Evolutionary conservation across 139 green algal species (phyloP), one percentile per base, ranked within the genome.

Genomic region (Volvox reticuliferus): DNA sequence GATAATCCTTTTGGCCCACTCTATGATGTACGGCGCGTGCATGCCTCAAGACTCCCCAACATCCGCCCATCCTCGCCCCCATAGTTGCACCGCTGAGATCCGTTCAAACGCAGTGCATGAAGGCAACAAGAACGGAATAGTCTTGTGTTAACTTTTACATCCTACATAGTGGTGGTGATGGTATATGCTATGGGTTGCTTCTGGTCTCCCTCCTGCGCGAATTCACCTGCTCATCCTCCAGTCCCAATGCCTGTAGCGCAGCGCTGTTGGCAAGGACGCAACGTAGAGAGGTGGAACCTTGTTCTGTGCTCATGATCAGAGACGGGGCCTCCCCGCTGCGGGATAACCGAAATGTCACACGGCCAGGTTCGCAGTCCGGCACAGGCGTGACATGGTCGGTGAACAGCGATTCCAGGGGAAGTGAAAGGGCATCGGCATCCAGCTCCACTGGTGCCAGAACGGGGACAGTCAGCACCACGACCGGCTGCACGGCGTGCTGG

Each of bases 241-340:
- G 71, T 37, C 61, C 68, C 71, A 89, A 30, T 12, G 85, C 69
- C 28, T 36, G 12, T 50, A 89, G 36, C 20, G 85, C 85, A 44
- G 85, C 85, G 18, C 30, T 5, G 85, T 89, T 89, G 37, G 85
- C 50, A 2, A 89, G 44, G 19, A 89, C 85, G 71, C 85, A 89
- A 5, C 85, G 36, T 26, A 89, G 37, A 17, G 69, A 19, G 19
- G 44, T 82, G 18, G 22, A 26, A 16, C 69, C 71, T 50, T 68
- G n/a, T 30, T 89, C 85, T 14, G 37, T 82, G 28, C 3, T 37
- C 35, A 89, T 61, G n/a, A 89, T 28, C 44, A 89, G 85, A 30
- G 36, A 65, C 20, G 78, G 21, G 9, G 30, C 36, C 36, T 30
- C 78, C 12, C 36, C 36, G 1, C 12, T 20, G 12, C 17, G 30